Conservation (phyloP, 345 rosid species). For the Populus euphratica region DNA sequence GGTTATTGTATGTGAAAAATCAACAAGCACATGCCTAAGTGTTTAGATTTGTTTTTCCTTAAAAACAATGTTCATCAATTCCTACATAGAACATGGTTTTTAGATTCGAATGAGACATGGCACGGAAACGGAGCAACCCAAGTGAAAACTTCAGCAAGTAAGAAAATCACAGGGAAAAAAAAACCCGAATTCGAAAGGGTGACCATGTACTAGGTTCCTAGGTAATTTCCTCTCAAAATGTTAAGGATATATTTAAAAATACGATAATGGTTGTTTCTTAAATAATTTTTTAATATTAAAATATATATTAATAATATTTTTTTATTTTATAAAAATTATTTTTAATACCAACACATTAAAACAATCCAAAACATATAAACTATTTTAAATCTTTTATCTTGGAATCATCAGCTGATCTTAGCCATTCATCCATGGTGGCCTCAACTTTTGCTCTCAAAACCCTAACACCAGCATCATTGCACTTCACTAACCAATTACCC, state of each 20-base stretch:
- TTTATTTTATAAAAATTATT: too few species aligned
- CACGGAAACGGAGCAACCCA: background rate
- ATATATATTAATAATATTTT: too few species aligned
- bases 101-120: background rate
- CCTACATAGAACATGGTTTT: too few species aligned
- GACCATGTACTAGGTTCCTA: constrained; percentile 50
- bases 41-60: too few species aligned
- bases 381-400: constrained; percentile 34
- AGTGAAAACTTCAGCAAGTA: background rate
- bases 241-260: too few species aligned
- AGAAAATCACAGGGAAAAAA: background rate
- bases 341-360: too few species aligned
- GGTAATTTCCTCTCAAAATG: constrained; percentile 50
- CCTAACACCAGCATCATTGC: constrained; percentile 62
- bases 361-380: too few species aligned
- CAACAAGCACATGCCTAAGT: too few species aligned
- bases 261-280: too few species aligned
- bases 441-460: constrained; percentile 39
- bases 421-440: constrained; percentile 49
- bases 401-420: constrained; percentile 41
- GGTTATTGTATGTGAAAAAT: too few species aligned
- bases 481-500: constrained; percentile 50
- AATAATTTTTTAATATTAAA: too few species aligned
- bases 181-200: constrained; percentile 54
- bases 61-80: background rate